Conservation (phyloP, 495 filamentous ascomycete genomes). For the Wilcoxina mikolae region DNA sequence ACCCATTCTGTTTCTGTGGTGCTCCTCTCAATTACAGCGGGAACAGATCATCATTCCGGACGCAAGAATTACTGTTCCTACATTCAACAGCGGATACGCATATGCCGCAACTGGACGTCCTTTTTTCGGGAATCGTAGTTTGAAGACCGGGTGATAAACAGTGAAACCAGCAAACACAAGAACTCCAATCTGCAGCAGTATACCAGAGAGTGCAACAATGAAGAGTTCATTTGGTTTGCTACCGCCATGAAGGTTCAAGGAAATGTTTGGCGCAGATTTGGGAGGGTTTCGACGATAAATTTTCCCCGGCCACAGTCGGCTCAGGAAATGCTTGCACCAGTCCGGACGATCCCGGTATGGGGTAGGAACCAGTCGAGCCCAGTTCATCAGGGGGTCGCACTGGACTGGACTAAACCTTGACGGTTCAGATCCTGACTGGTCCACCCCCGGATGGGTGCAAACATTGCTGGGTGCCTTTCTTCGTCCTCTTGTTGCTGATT, state of each 20-base stretch:
- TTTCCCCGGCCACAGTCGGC: too few species aligned
- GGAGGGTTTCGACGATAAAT: too few species aligned
- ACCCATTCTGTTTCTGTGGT: not conserved
- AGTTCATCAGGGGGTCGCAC: too few species aligned
- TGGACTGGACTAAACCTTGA: too few species aligned
- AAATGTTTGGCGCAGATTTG: slow-evolving; percentile 10
- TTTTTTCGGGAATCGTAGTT: not conserved
- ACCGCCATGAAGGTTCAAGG: slow-evolving; percentile 3
- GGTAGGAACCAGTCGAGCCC: too few species aligned
- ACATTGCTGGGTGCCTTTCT: too few species aligned
- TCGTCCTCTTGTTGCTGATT: too few species aligned
- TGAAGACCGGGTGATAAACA: not conserved
- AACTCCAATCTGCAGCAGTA: slow-evolving; percentile 13
- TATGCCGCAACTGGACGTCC: not conserved
- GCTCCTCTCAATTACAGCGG: slow-evolving; percentile 12
- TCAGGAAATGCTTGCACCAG: too few species aligned
- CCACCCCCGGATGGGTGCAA: too few species aligned
- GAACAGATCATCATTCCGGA: slow-evolving; percentile 16
- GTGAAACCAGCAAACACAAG: slow-evolving; percentile 9
- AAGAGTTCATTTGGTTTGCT: not conserved
- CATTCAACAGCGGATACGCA: slow-evolving; percentile 4
- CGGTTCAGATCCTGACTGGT: too few species aligned
- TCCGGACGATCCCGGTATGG: too few species aligned
- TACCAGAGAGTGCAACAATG: slow-evolving; percentile 4
- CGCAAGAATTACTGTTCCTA: slow-evolving; percentile 14